Evolutionary conservation across 176 grass and related monocot genomes (phyloP).

Genomic region (Oryza australiensis): DNA sequence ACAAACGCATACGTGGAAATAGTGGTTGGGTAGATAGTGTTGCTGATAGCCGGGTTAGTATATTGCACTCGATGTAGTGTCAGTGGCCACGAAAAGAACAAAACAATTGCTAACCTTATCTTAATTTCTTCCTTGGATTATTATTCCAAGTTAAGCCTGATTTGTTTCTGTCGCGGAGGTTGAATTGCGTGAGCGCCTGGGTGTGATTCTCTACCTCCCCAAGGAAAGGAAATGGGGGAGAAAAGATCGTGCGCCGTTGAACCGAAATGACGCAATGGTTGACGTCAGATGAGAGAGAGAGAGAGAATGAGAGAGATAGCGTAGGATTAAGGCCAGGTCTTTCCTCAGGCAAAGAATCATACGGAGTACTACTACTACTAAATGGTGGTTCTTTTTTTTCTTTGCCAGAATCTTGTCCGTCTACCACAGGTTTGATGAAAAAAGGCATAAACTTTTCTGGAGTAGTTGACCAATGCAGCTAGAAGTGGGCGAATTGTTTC

Average conservation of each 20-base stretch:
- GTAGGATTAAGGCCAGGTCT: background rate
- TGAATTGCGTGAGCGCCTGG: background rate
- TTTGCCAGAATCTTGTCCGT: background rate
- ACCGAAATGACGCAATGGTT: background rate
- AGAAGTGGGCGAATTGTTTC: background rate
- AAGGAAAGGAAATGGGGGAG: background rate
- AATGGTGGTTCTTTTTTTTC: background rate
- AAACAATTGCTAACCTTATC: background rate
- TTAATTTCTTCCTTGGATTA: background rate
- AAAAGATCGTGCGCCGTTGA: background rate
- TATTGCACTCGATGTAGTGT: background rate
- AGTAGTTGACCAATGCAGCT: background rate
- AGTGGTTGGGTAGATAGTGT: background rate
- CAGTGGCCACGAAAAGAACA: background rate
- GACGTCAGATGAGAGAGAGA: background rate
- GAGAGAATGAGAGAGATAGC: background rate
- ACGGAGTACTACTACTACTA: background rate
- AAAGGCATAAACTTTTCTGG: background rate
- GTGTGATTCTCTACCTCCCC: background rate
- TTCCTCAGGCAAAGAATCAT: background rate
- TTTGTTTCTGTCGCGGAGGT: background rate
- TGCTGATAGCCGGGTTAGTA: background rate
- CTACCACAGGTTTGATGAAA: background rate
- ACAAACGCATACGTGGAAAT: background rate
- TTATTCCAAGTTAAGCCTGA: background rate